Conservation (phyloP, 495 filamentous ascomycete genomes). For the Umbilicaria muhlenbergii region DNA sequence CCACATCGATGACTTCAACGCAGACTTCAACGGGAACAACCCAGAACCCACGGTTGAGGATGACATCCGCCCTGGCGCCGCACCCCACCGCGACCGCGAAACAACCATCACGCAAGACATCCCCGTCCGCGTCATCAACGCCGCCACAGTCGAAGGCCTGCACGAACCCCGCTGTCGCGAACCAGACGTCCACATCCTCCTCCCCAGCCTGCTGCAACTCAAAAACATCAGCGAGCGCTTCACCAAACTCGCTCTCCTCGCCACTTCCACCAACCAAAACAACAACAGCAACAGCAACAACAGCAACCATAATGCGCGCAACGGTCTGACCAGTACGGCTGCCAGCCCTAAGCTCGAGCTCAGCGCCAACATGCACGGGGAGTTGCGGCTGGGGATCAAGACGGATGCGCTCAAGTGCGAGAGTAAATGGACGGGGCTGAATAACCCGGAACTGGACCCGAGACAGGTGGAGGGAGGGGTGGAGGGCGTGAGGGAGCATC, state of each 20-base stretch:
- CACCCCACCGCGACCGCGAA: constrained; percentile 44
- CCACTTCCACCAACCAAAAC: constrained; percentile 11
- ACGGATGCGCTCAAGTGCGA: constrained; percentile 72
- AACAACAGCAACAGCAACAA: not conserved
- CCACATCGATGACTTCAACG: constrained; percentile 3
- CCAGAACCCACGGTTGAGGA: constrained; percentile 29
- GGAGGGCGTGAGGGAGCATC: constrained; percentile 51
- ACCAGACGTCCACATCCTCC: constrained; percentile 83
- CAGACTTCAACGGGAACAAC: constrained; percentile 19
- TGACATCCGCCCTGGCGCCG: constrained; percentile 15
- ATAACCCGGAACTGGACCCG: constrained; percentile 73
- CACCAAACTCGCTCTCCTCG: constrained; percentile 52
- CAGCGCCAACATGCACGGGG: constrained; percentile 84
- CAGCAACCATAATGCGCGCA: constrained; percentile 3
- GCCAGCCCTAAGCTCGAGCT: constrained; percentile 54
- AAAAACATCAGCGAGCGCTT: constrained; percentile 90
- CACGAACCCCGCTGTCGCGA: constrained; percentile 83
- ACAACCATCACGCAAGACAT: constrained; percentile 91
- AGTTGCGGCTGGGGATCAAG: constrained; percentile 52
- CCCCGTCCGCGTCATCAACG: constrained; percentile 76
- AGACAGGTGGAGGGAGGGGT: constrained; percentile 44
- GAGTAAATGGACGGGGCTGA: constrained; percentile 64
- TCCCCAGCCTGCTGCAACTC: constrained; percentile 68
- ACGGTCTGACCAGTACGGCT: constrained; percentile 13
- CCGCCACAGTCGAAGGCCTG: constrained; percentile 62